Percentiles rank a stretch among this genome's conserved stretches.
Evolutionary conservation across 202 grass and related monocot genomes (phyloP).

Genomic region (Setaria viridis): DNA sequence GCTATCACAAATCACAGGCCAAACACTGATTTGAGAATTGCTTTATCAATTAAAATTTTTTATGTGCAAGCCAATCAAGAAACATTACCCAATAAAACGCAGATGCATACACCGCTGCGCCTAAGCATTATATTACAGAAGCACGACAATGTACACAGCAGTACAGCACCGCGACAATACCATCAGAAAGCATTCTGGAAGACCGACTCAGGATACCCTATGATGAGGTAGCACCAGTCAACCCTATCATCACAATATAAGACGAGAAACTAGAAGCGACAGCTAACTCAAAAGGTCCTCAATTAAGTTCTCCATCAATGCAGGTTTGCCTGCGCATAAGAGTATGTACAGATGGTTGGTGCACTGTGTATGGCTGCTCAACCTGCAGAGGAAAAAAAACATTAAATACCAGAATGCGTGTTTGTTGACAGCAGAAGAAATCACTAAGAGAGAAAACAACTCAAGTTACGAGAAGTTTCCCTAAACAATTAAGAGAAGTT

Average conservation of each 20-base stretch:
- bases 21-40: too few species aligned
- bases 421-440: neutral
- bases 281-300: conserved; percentile 32
- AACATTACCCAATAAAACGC: too few species aligned
- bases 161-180: conserved; percentile 1
- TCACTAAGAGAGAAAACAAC: neutral
- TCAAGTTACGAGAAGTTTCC: neutral
- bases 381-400: conserved; percentile 38
- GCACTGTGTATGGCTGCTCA: conserved; percentile 23
- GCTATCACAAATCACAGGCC: too few species aligned
- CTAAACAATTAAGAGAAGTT: too few species aligned
- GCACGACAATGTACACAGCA: too few species aligned
- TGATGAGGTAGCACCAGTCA: neutral
- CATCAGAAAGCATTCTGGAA: conserved; percentile 7
- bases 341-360: conserved; percentile 46
- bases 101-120: too few species aligned
- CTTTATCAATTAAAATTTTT: too few species aligned
- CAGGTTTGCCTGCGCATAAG: conserved; percentile 17
- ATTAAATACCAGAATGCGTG: neutral
- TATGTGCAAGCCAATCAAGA: too few species aligned
- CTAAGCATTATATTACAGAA: too few species aligned
- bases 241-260: conserved; percentile 35
- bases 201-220: neutral
- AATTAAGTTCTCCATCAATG: conserved; percentile 19
- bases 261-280: neutral